A percentile compares a stretch with the other conserved stretches of the same genome.
These are phyloP conservation scores for Fusarium dimerum DNA, from an alignment of 2,329 filamentous ascomycete genomes.

Conservation along the genomic window DNA sequence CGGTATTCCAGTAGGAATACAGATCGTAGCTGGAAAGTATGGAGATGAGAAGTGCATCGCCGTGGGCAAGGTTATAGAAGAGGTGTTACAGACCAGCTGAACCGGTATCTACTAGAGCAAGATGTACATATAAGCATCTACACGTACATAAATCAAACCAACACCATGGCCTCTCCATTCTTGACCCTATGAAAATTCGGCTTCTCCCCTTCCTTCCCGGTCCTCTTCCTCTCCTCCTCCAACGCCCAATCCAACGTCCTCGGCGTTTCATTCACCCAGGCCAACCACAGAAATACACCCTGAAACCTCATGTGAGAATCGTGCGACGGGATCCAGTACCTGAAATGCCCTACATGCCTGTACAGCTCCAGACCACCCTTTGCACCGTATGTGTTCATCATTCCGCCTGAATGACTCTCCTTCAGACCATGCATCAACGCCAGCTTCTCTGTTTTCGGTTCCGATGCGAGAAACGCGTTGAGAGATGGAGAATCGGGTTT, in stretches of 20 bases:
- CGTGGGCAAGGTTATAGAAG: slow-evolving; percentile 9
- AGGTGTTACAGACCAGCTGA: not conserved
- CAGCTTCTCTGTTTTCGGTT: slow-evolving; percentile 22
- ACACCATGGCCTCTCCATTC: too few relatives aligned
- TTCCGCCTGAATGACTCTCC: slow-evolving; percentile 16
- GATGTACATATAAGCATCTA: not conserved
- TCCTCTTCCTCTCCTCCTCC: slow-evolving; percentile 14
- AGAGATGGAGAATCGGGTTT: slow-evolving; percentile 15
- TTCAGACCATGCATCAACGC: slow-evolving; percentile 28
- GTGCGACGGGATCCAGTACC: slow-evolving; percentile 24
- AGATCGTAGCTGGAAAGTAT: slow-evolving; percentile 10
- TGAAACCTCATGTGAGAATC: slow-evolving; percentile 12
- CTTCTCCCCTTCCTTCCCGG: not conserved
- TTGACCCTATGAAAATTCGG: too few relatives aligned
- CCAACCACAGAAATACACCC: slow-evolving; percentile 17
- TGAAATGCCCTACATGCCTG: slow-evolving; percentile 18
- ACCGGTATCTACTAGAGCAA: not conserved
- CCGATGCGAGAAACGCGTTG: slow-evolving; percentile 19
- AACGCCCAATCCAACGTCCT: slow-evolving; percentile 23
- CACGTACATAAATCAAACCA: not conserved
- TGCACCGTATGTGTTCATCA: slow-evolving; percentile 11
- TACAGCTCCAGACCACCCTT: slow-evolving; percentile 20
- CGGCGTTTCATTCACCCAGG: slow-evolving; percentile 10
- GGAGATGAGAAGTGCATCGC: slow-evolving; percentile 12
- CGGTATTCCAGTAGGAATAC: slow-evolving; percentile 6